phyloP scores from a whole-genome alignment of 257 asterid genomes.

The Solanum etuberosum region DNA sequence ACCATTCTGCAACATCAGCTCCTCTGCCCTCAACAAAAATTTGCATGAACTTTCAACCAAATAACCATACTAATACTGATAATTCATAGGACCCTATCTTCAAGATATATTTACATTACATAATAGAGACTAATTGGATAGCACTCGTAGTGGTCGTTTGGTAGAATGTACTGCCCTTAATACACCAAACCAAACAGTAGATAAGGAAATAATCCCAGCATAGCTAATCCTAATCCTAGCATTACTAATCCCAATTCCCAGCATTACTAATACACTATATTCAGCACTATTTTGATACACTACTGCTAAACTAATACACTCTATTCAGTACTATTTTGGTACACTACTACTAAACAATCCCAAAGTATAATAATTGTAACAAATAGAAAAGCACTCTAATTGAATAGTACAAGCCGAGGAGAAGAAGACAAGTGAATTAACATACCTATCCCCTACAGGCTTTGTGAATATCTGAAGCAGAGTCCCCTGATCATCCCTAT shows the following conservation, averaged over 20 bases:
- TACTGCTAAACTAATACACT: too few species aligned
- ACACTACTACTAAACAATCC: not conserved
- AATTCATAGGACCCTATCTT: not conserved
- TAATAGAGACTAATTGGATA: not conserved
- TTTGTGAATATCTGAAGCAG: slow-evolving; percentile 94
- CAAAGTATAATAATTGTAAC: not conserved
- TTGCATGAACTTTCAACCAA: not conserved
- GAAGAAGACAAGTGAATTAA: not conserved
- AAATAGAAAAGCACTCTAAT: not conserved
- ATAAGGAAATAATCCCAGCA: not conserved
- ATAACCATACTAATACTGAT: not conserved
- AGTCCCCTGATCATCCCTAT: slow-evolving; percentile 94
- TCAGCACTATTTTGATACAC: not conserved
- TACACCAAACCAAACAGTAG: not conserved
- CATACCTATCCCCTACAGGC: slow-evolving; percentile 91
- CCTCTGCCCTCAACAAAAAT: not conserved
- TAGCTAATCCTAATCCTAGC: not conserved
- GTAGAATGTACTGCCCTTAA: not conserved
- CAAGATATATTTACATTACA: not conserved
- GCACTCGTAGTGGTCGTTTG: not conserved
- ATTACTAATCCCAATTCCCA: not conserved
- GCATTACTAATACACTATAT: not conserved
- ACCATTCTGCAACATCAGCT: not conserved
- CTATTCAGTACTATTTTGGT: not conserved
- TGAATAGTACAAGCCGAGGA: not conserved